Evolutionary conservation across 495 filamentous ascomycete species (phyloP), one percentile per base, ranked within the genome.

Genomic region (Lasiosphaeria miniovina): DNA sequence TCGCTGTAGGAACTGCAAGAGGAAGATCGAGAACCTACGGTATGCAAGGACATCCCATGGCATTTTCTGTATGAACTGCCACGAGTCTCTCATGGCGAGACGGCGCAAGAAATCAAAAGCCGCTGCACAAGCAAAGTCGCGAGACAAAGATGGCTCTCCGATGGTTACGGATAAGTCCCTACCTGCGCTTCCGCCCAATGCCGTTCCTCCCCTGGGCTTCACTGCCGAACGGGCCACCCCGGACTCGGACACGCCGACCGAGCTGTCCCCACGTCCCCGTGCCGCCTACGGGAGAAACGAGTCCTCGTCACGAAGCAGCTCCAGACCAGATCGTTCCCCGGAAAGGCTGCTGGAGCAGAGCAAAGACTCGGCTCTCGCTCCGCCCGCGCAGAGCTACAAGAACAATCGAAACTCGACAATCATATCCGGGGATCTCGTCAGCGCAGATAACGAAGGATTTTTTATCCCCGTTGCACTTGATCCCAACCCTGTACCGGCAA

Each of bases 21-120:
- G 87, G 69, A 95, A 96, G 77, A 99, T 99, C 49, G 95, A 99
- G 72, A 99, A 99, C 70, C 79, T 99, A 55, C 89, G 95, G 67
- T 99, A 99, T 82, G 95, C 95, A 17, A 83, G 94, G 59, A 99
- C 95, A 0, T 97, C 95, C 10, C 94, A 97, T 71, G 95, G 95
- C 41, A 99, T 98, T 54, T 98, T 99, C 71, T 99, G 95, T 80
- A 99, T 99, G 95, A 92, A 88, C 69, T 99, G 95, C 70, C 95
- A 99, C 70, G 95, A 99, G 69, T 92, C 90, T n/a, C 75, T 99
- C 36, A 99, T 99, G 95, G 91, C 94, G 50, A 81, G 95, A 58
- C 83, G 95, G 64, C 84, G 91, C 57, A 99, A 99, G 75, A 93
- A 93, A 69, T 83, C 87, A 68, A 88, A 89, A 73, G 84, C 81